These are phyloP conservation scores for Tritrichomonas foetus DNA, from an alignment of 208 protist species.

Conservation along the genomic window DNA sequence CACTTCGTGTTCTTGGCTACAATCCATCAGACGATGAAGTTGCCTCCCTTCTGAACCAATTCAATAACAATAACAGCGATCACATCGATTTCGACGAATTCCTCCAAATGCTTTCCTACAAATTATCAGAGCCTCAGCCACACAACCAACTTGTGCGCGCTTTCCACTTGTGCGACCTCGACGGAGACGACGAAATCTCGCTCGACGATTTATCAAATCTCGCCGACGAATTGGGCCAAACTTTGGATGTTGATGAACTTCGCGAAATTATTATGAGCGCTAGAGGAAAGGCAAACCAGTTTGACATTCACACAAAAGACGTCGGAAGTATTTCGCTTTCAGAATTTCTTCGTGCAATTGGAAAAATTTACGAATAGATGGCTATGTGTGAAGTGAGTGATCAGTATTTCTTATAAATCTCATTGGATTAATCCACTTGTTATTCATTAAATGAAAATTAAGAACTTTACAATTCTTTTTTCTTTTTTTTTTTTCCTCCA, in stretches of 20 bases:
- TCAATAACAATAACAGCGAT: neutral
- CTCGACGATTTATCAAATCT: conserved; percentile 8
- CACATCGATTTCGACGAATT: conserved; percentile 21
- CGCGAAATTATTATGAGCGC: conserved; percentile 5
- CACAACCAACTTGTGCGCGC: neutral
- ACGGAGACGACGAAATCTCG: neutral
- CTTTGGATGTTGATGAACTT: neutral
- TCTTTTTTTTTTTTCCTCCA: no score
- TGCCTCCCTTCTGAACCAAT: neutral
- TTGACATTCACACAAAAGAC: conserved; percentile 17
- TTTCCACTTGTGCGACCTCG: neutral
- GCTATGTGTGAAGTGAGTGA: no score
- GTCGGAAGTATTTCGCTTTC: neutral
- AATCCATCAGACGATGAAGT: conserved; percentile 26
- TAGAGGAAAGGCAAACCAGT: neutral
- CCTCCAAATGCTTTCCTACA: neutral
- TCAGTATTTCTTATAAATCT: no score
- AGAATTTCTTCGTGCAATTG: conserved; percentile 17
- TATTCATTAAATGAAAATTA: no score
- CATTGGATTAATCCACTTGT: no score
- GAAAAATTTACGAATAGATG: no score
- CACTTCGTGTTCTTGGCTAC: neutral
- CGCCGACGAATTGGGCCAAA: neutral
- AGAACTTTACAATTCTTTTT: no score
- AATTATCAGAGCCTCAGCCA: neutral